Percentiles rank a stretch among this genome's conserved stretches.
Conservation (phyloP, 768 basidiomycete species). For the Nidularia pulvinata region DNA sequence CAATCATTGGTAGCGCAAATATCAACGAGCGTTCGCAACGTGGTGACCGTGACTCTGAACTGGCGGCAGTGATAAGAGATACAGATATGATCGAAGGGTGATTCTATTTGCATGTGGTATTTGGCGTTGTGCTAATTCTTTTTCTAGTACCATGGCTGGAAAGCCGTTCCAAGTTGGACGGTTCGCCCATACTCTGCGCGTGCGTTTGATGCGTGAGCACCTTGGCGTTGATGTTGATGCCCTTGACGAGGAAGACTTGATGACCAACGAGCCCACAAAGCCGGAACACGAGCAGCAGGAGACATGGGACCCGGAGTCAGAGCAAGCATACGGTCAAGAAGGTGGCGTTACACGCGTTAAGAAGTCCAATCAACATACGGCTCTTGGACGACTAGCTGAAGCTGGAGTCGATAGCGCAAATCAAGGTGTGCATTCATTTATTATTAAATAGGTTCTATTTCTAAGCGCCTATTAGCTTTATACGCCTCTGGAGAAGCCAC, state of each 20-base stretch:
- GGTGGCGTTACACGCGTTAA: slow-evolving; percentile 40
- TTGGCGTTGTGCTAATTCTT: neutral
- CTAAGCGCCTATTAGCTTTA: slow-evolving; percentile 24
- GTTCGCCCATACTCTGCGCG: slow-evolving; percentile 92
- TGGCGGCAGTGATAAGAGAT: slow-evolving; percentile 91
- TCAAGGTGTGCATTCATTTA: slow-evolving; percentile 42
- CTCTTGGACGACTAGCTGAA: slow-evolving; percentile 26
- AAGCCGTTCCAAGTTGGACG: slow-evolving; percentile 94
- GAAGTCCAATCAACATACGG: slow-evolving; percentile 30
- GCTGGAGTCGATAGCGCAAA: slow-evolving; percentile 34
- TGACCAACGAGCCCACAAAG: slow-evolving; percentile 49
- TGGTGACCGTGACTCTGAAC: slow-evolving; percentile 96
- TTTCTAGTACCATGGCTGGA: slow-evolving; percentile 85
- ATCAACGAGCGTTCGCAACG: slow-evolving; percentile 97
- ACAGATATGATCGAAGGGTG: slow-evolving; percentile 97
- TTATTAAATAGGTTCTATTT: neutral
- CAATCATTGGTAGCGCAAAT: slow-evolving; percentile 95
- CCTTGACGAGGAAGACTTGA: slow-evolving; percentile 74
- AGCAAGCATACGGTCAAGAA: slow-evolving; percentile 53
- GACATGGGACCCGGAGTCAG: slow-evolving; percentile 72
- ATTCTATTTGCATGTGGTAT: slow-evolving; percentile 11
- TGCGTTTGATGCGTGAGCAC: slow-evolving; percentile 97
- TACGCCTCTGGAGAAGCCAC: slow-evolving; percentile 35
- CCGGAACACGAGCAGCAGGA: slow-evolving; percentile 52
- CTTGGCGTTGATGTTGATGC: slow-evolving; percentile 94